Conservation (phyloP, 306 rosid genomes). For the Trifolium dubium region DNA sequence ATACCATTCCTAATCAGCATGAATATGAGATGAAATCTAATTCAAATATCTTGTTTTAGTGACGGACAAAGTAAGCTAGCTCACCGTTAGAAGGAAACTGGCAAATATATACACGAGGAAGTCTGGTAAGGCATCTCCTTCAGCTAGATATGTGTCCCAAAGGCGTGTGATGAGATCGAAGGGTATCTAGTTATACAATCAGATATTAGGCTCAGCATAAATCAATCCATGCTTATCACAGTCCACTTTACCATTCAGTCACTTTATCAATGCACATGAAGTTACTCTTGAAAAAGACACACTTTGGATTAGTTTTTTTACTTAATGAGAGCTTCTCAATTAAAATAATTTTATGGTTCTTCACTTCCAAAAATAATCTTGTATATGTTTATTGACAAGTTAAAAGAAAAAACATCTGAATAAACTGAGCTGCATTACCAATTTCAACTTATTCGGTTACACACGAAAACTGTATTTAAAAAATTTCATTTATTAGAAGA, state of each 20-base stretch:
- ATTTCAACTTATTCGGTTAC: neutral
- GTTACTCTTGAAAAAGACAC: constrained; percentile 9
- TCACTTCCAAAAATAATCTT: constrained; percentile 1
- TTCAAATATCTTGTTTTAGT: constrained; percentile 23
- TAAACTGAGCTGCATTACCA: neutral
- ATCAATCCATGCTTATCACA: constrained; percentile 12
- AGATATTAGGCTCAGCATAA: constrained; percentile 40
- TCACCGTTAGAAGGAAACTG: constrained; percentile 97
- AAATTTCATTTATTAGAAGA: neutral
- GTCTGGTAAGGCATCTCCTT: constrained; percentile 97
- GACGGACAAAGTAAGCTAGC: constrained; percentile 39
- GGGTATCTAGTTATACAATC: constrained; percentile 68
- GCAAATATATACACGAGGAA: constrained; percentile 97
- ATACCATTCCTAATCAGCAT: constrained; percentile 7
- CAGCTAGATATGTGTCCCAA: constrained; percentile 99
- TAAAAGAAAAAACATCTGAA: neutral
- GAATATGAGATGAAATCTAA: constrained; percentile 22
- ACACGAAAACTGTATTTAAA: neutral
- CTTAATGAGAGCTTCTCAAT: neutral
- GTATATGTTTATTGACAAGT: neutral
- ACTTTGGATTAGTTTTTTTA: constrained; percentile 16
- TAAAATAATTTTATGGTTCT: neutral
- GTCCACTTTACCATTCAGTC: constrained; percentile 7
- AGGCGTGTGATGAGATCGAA: constrained; percentile 87
- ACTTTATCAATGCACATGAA: too few relatives aligned